phyloP scores from a whole-genome alignment of 2,329 filamentous ascomycete genomes.

The Claviceps fusiformis region DNA sequence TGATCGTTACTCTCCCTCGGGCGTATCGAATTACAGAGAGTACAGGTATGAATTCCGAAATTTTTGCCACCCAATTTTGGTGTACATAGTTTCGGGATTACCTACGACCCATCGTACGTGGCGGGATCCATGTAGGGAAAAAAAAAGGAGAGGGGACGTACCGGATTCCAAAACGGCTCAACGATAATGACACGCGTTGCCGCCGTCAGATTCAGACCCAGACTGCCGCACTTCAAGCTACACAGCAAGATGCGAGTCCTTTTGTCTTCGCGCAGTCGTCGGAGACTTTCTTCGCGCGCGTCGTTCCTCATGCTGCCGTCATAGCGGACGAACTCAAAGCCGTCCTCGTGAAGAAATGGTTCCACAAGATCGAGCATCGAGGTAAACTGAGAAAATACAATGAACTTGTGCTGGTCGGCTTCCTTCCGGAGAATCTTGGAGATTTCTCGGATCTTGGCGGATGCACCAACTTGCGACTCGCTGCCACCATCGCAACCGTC shows the following conservation, averaged over 20 bases:
- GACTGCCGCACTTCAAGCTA: conserved; percentile 81
- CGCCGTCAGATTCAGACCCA: conserved; percentile 89
- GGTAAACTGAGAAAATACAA: conserved; percentile 97
- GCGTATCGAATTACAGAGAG: not conserved
- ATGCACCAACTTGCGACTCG: conserved; percentile 41
- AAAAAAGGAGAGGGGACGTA: conserved; percentile 26
- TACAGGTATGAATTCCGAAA: too few relatives aligned
- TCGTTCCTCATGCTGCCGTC: conserved; percentile 95
- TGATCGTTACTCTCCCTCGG: not conserved
- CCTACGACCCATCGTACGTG: too few relatives aligned
- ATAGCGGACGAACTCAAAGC: conserved; percentile 74
- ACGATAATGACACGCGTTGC: conserved; percentile 88
- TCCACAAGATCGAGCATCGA: conserved; percentile 96
- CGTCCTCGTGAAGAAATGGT: conserved; percentile 66
- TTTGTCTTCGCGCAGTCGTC: conserved; percentile 60
- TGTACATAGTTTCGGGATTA: too few relatives aligned
- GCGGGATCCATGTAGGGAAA: not conserved
- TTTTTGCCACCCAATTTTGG: too few relatives aligned
- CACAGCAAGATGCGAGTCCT: conserved; percentile 75
- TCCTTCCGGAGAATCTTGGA: conserved; percentile 70
- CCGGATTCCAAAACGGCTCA: conserved; percentile 97
- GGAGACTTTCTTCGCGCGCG: conserved; percentile 72
- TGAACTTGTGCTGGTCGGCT: conserved; percentile 77
- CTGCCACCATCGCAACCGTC: conserved; percentile 18
- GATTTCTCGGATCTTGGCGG: conserved; percentile 84